These are phyloP conservation scores for Adiantum capillusveneris DNA, from an alignment of 75 land plant genomes.

Conservation along the genomic window DNA sequence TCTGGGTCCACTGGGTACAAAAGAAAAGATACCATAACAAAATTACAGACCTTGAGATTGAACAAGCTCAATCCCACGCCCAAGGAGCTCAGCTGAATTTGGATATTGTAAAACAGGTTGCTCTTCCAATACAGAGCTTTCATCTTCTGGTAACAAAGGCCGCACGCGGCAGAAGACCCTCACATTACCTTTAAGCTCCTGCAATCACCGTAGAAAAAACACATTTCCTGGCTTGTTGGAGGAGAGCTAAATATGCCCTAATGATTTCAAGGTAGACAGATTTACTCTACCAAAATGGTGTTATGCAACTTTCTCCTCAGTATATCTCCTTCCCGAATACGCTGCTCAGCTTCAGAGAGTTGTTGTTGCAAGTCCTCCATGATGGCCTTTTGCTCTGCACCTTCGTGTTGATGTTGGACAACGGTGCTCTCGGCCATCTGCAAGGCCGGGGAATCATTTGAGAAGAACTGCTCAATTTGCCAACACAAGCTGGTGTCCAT, in stretches of 20 bases:
- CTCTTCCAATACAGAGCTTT: slow-evolving; percentile 9
- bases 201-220: neutral
- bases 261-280: neutral
- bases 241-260: slow-evolving; percentile 30
- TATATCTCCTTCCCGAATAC: slow-evolving; percentile 60
- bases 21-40: too few species aligned
- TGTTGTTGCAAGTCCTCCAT: slow-evolving; percentile 39
- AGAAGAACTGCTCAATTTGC: too few species aligned
- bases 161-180: slow-evolving; percentile 92
- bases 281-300: slow-evolving; percentile 32
- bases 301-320: slow-evolving; percentile 77
- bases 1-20: too few species aligned
- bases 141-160: slow-evolving; percentile 67
- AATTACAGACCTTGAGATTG: slow-evolving; percentile 39
- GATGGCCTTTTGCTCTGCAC: slow-evolving; percentile 35
- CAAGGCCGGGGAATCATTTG: too few species aligned
- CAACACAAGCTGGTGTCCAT: too few species aligned
- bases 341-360: slow-evolving; percentile 58
- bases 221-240: neutral
- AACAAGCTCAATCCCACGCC: slow-evolving; percentile 65
- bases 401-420: slow-evolving; percentile 23
- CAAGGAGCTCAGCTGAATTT: slow-evolving; percentile 48
- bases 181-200: slow-evolving; percentile 93
- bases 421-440: slow-evolving; percentile 41
- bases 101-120: slow-evolving; percentile 57